These are phyloP conservation scores for Wickerhamiella hasegawae DNA, from an alignment of 805 yeast species.

Conservation along the genomic window DNA sequence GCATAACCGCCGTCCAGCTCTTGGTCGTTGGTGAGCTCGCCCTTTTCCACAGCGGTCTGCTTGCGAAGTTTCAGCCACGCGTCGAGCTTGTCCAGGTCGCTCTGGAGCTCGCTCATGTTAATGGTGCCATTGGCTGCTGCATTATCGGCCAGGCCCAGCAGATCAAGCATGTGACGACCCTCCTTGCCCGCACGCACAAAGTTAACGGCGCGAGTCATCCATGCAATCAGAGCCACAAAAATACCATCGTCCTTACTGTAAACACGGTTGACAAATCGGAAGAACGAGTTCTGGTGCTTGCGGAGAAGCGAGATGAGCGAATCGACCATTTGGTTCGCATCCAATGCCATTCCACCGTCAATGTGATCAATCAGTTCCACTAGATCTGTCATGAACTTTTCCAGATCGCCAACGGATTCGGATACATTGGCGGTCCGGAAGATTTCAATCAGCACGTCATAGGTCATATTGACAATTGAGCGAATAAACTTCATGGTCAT, in stretches of 20 bases:
- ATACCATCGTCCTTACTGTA: conserved; percentile 62
- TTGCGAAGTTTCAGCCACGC: conserved; percentile 15
- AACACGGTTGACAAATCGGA: conserved; percentile 65
- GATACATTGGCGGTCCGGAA: conserved; percentile 54
- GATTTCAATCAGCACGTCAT: conserved; percentile 55
- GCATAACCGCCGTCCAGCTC: conserved; percentile 10
- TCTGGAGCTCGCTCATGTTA: conserved; percentile 22
- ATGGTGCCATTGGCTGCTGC: conserved; percentile 11
- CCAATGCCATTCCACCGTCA: conserved; percentile 32
- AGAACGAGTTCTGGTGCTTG: conserved; percentile 56
- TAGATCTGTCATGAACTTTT: conserved; percentile 52
- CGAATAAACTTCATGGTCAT: conserved; percentile 61
- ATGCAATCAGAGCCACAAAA: conserved; percentile 52
- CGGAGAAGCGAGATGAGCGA: conserved; percentile 49
- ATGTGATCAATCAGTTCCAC: conserved; percentile 36
- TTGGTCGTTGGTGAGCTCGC: conserved; percentile 3
- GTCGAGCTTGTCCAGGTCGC: conserved; percentile 29
- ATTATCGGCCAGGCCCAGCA: conserved; percentile 24
- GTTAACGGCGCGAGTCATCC: conserved; percentile 55
- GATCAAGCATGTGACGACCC: conserved; percentile 27
- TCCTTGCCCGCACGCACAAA: conserved; percentile 47
- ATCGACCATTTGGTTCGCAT: conserved; percentile 49
- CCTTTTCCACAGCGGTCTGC: conserved; percentile 10
- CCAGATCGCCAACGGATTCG: conserved; percentile 46
- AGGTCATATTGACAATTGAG: conserved; percentile 54